Base-by-base conservation (phyloP, 108 stramenopile genomes). In the Cyclostephanos tholiformis region DNA sequence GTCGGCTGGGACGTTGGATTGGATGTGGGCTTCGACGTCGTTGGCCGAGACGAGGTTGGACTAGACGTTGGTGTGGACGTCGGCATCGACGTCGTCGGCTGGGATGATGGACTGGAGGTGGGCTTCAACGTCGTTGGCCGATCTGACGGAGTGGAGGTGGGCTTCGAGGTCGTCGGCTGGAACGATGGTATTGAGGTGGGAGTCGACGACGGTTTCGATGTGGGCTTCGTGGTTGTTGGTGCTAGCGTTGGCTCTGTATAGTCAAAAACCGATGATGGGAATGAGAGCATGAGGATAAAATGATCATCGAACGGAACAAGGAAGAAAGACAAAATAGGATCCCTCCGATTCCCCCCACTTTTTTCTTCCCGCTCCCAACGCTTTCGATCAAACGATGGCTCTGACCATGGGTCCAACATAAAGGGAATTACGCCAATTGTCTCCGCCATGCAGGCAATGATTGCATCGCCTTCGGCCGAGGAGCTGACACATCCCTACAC, bases 81-180 rank as follows among this genome's bases (percentile, higher is more conserved):
- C 25, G 71, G 62, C 35, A 10, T 49, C 8, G 35, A 29, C 2
- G 61, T 60, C 4, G 74, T 62, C 14, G 74, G 74, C 19, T 30
- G 36, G 14, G 49, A 36, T 9, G 65, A 5, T 58, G 4, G 60
- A 48, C 1, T n/a, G n/a, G 61, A 17, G 0, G 71, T 62, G n/a
- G 71, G 71, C 22, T 19, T 71, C 30, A 6, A 23, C 0, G 71
- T 71, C n/a, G 71, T 60, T 20, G 74, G 74, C 17, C 46, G 49
- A 17, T 35, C 36, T 8, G 49, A 50, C 46, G 65, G 56, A 41
- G 56, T 30, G 49, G 66, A 50, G 4, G 48, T 67, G 20, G 66
- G 66, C 27, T n/a, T 68, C 49, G 56, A 43, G 10, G 19, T 70
- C 6, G 32, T 32, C 14, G 64, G 74, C 44, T 27, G 64, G 64